Percentiles rank a stretch among this genome's conserved stretches.
Evolutionary conservation across 768 basidiomycete species (phyloP).

Genomic region (Suillus placidus): DNA sequence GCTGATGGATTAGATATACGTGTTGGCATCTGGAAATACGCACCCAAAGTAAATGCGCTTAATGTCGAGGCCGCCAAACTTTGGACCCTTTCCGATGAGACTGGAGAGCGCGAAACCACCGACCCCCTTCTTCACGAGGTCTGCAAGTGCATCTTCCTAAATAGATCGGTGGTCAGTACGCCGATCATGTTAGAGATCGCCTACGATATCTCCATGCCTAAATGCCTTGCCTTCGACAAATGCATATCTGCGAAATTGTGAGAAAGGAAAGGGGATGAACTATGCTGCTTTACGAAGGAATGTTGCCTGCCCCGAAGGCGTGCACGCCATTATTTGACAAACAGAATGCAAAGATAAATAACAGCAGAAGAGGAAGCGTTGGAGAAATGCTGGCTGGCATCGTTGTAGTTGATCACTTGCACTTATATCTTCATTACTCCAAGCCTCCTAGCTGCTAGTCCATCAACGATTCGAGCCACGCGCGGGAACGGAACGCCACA

Average conservation of each 20-base stretch:
- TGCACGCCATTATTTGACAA: slow-evolving; percentile 60
- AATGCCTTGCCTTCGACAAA: slow-evolving; percentile 87
- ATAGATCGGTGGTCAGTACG: slow-evolving; percentile 3
- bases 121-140: slow-evolving; percentile 59
- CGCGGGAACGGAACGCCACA: slow-evolving; percentile 3
- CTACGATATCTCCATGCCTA: slow-evolving; percentile 85
- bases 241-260: slow-evolving; percentile 56
- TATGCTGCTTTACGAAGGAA: slow-evolving; percentile 58
- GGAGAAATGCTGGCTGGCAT: slow-evolving; percentile 27
- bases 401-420: not conserved
- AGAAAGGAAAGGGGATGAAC: not conserved
- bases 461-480: too few relatives aligned
- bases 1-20: not conserved
- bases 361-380: slow-evolving; percentile 45
- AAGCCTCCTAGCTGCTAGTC: too few relatives aligned
- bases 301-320: slow-evolving; percentile 86
- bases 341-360: slow-evolving; percentile 58
- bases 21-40: slow-evolving; percentile 20
- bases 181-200: slow-evolving; percentile 32
- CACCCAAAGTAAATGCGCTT: slow-evolving; percentile 85
- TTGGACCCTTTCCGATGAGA: slow-evolving; percentile 58
- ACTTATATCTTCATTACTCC: too few relatives aligned
- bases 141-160: slow-evolving; percentile 73
- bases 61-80: slow-evolving; percentile 80
- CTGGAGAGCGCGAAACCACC: slow-evolving; percentile 61